A percentile compares a stretch with the other conserved stretches of the same genome.
Evolutionary conservation across 1,284 basidiomycete genomes (phyloP).

Genomic region (Sporisorium exsertum): DNA sequence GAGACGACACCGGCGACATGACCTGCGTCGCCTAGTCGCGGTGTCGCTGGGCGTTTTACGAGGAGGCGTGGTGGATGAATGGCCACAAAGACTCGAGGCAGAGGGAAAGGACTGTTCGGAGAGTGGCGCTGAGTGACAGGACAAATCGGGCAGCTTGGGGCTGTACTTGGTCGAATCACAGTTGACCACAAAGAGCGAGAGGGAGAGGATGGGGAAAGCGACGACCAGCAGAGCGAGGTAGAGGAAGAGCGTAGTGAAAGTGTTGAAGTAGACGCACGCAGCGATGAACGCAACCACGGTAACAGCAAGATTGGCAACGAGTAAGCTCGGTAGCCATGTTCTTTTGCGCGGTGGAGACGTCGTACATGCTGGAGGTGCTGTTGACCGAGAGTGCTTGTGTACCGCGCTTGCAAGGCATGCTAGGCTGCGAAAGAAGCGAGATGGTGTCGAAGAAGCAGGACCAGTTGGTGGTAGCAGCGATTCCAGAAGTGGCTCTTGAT

Average conservation of each 20-base stretch:
- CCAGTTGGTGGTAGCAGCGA: background rate
- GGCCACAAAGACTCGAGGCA: slow-evolving; percentile 1
- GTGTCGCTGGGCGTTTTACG: background rate
- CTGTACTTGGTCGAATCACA: slow-evolving; percentile 9
- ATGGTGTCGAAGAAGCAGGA: background rate
- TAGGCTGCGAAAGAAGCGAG: slow-evolving; percentile 1
- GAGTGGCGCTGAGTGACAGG: slow-evolving; percentile 1
- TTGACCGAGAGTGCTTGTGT: background rate
- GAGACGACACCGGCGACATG: slow-evolving; percentile 6
- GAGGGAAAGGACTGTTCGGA: slow-evolving; percentile 8
- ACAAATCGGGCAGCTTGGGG: slow-evolving; percentile 14
- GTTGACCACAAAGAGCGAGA: slow-evolving; percentile 17
- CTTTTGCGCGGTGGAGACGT: slow-evolving; percentile 8
- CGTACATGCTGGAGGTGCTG: background rate
- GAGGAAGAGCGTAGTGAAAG: slow-evolving; percentile 40
- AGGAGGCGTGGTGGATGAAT: background rate
- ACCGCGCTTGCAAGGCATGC: background rate
- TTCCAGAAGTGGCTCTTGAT: slow-evolving; percentile 22
- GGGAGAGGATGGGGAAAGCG: slow-evolving; percentile 30
- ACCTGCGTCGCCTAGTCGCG: background rate
- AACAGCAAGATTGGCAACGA: slow-evolving; percentile 19
- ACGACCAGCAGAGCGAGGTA: slow-evolving; percentile 36
- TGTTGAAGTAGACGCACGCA: slow-evolving; percentile 41
- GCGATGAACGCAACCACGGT: slow-evolving; percentile 23
- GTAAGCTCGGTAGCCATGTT: slow-evolving; percentile 20